A percentile compares a stretch with the other conserved stretches of the same genome.
Evolutionary conservation across 768 basidiomycete species (phyloP).

Genomic region (Tricholoma sp.): DNA sequence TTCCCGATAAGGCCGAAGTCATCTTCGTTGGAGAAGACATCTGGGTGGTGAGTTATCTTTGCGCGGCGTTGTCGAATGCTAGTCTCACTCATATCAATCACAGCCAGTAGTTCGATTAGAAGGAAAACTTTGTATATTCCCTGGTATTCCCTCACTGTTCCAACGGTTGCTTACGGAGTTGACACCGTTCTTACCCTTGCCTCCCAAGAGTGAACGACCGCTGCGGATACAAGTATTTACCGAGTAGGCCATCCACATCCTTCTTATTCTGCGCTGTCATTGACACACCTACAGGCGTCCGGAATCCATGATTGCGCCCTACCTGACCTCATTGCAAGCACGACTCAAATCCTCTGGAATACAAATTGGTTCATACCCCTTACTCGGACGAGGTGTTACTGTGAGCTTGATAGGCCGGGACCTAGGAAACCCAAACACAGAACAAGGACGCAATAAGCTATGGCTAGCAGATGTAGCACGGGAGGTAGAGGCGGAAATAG

Average conservation of each 20-base stretch:
- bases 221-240: constrained; percentile 83
- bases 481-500: constrained; percentile 57
- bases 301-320: constrained; percentile 83
- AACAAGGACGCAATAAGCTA: constrained; percentile 36
- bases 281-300: constrained; percentile 39
- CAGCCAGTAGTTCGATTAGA: constrained; percentile 84
- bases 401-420: constrained; percentile 65
- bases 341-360: constrained; percentile 72
- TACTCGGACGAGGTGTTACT: constrained; percentile 59
- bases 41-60: constrained; percentile 71
- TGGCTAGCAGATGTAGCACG: constrained; percentile 51
- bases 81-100: not conserved
- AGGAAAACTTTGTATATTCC: constrained; percentile 87
- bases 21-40: constrained; percentile 75
- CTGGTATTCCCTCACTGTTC: constrained; percentile 85
- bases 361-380: constrained; percentile 77
- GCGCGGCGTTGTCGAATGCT: not conserved
- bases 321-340: constrained; percentile 70
- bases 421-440: constrained; percentile 22
- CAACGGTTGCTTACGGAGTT: constrained; percentile 74
- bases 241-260: constrained; percentile 37
- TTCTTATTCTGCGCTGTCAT: constrained; percentile 1
- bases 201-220: constrained; percentile 68
- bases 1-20: constrained; percentile 75
- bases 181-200: constrained; percentile 72